Percentiles rank a stretch among this genome's conserved stretches.
These are phyloP conservation scores for Sporothrix dimorphospora DNA, from an alignment of 2,329 filamentous ascomycete genomes.

Conservation along the genomic window DNA sequence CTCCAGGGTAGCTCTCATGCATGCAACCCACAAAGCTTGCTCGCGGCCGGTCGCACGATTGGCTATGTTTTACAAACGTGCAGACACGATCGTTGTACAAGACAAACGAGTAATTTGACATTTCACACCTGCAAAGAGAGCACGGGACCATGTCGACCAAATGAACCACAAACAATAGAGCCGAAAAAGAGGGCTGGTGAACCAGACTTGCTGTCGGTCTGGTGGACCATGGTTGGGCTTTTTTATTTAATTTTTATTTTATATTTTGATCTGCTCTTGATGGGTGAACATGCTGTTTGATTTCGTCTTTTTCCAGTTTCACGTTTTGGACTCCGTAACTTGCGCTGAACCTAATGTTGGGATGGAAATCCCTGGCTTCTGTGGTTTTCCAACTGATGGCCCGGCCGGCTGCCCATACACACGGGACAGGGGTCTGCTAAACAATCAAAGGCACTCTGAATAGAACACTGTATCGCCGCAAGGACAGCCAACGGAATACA, in stretches of 20 bases:
- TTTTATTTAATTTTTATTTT: neutral
- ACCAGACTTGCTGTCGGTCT: neutral
- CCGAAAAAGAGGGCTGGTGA: neutral
- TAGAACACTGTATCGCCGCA: neutral
- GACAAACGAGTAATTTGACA: neutral
- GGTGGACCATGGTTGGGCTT: neutral
- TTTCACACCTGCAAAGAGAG: neutral
- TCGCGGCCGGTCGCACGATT: neutral
- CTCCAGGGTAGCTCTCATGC: neutral
- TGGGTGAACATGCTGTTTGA: constrained; percentile 10
- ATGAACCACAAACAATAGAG: neutral
- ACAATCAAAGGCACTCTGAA: neutral
- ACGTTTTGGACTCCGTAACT: neutral
- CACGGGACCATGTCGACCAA: neutral
- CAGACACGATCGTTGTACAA: neutral
- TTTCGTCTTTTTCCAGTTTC: constrained; percentile 10
- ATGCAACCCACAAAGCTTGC: constrained; percentile 6
- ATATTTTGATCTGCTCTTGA: neutral
- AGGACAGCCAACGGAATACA: neutral
- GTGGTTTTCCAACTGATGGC: neutral
- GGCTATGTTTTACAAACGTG: neutral
- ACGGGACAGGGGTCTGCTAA: neutral
- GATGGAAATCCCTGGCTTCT: neutral
- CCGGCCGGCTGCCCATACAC: neutral
- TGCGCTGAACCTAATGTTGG: neutral